Conservation (phyloP, 352 stramenopile genomes). For the Globisporangium lucens region DNA sequence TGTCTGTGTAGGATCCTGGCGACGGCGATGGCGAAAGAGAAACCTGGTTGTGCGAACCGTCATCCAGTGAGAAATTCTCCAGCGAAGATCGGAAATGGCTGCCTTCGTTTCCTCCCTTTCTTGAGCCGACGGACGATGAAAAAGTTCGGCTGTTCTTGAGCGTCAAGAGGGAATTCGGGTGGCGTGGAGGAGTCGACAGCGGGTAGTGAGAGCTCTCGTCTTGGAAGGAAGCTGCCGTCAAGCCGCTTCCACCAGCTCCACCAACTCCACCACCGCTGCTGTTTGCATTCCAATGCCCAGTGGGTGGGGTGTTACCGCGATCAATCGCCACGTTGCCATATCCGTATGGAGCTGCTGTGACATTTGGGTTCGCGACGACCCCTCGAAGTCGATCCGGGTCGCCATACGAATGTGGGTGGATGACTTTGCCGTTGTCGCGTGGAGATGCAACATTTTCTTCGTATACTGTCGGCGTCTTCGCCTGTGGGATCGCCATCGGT, state of each 20-base stretch:
- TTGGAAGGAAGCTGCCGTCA: conserved; percentile 32
- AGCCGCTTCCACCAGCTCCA: conserved; percentile 24
- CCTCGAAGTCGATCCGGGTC: conserved; percentile 46
- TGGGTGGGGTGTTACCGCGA: conserved; percentile 17
- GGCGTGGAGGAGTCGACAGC: conserved; percentile 62
- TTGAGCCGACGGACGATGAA: conserved; percentile 19
- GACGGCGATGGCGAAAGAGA: conserved; percentile 9
- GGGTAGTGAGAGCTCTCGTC: conserved; percentile 44
- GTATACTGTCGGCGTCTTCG: conserved; percentile 34
- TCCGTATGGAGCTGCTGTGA: conserved; percentile 64
- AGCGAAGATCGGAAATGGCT: conserved; percentile 40
- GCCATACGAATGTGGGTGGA: conserved; percentile 72
- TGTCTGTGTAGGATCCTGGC: conserved; percentile 15
- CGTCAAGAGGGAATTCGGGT: conserved; percentile 57
- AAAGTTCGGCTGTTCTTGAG: conserved; percentile 38
- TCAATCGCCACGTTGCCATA: conserved; percentile 79
- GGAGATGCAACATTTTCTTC: conserved; percentile 21
- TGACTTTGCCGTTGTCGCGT: conserved; percentile 26
- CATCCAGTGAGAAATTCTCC: conserved; percentile 70
- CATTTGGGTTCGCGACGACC: conserved; percentile 54
- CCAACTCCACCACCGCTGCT: conserved; percentile 12
- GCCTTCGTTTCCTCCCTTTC: conserved; percentile 22
- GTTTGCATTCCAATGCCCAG: conserved; percentile 22
- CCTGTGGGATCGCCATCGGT: conserved; percentile 76
- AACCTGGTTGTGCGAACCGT: conserved; percentile 14